Conservation (phyloP, 2,329 filamentous ascomycete species). For the Talaromyces sp. region DNA sequence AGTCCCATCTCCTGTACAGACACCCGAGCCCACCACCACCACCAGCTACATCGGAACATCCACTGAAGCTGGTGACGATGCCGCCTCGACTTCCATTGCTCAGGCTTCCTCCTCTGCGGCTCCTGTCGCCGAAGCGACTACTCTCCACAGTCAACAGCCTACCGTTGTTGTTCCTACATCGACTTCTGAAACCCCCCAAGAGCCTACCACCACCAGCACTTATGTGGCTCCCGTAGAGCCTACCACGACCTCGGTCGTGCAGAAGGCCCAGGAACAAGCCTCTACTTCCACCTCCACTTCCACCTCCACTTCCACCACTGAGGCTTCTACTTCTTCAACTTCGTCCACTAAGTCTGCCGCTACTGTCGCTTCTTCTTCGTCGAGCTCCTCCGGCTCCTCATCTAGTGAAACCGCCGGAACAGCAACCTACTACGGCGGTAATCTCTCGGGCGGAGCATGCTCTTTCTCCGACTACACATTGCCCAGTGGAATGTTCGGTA, state of each 20-base stretch:
- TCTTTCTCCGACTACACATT: conserved; percentile 66
- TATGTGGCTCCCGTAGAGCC: neutral
- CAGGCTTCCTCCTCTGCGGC: neutral
- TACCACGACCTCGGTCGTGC: neutral
- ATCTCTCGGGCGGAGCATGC: conserved; percentile 63
- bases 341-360: neutral
- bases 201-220: neutral
- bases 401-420: conserved; percentile 37
- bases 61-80: neutral
- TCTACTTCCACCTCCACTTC: conserved; percentile 5
- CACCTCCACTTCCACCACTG: neutral
- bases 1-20: conserved; percentile 2
- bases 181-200: neutral
- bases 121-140: conserved; percentile 4
- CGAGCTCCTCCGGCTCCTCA: conserved; percentile 2
- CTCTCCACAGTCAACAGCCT: neutral
- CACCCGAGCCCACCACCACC: neutral
- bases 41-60: neutral
- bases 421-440: conserved; percentile 60
- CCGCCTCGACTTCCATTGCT: neutral
- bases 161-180: neutral
- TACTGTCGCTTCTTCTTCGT: neutral
- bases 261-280: neutral
- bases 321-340: conserved; percentile 5
- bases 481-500: conserved; percentile 60